A percentile compares a stretch with the other conserved stretches of the same genome.
phyloP scores from a whole-genome alignment of 768 basidiomycete species.

The Boletus tomentosulus region DNA sequence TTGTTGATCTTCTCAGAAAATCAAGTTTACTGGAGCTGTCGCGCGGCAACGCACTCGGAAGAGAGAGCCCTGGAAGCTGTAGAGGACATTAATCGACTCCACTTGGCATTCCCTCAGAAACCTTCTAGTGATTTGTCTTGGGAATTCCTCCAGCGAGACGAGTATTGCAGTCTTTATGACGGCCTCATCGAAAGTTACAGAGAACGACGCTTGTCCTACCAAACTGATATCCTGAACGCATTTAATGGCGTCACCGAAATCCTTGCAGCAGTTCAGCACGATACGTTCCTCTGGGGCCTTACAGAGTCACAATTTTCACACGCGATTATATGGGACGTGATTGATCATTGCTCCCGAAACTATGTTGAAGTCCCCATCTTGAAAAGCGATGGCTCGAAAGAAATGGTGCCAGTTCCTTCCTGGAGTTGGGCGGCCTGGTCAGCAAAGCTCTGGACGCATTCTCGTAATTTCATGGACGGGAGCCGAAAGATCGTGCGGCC shows the following conservation, averaged over 20 bases:
- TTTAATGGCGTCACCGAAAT: constrained; percentile 14
- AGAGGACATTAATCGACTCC: background rate
- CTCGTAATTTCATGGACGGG: background rate
- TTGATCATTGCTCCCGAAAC: constrained; percentile 7
- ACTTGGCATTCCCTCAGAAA: background rate
- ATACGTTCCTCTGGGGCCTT: constrained; percentile 14
- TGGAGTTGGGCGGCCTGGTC: constrained; percentile 19
- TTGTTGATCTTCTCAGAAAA: constrained; percentile 16
- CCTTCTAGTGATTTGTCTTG: background rate
- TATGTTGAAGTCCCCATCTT: background rate
- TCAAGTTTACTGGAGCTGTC: constrained; percentile 19
- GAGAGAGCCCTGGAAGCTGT: constrained; percentile 11
- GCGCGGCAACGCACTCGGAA: constrained; percentile 4
- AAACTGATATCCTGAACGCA: constrained; percentile 16
- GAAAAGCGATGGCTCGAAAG: background rate
- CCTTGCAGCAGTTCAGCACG: constrained; percentile 7
- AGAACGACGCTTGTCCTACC: constrained; percentile 6
- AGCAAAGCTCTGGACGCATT: background rate
- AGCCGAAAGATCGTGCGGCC: background rate
- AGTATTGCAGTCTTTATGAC: background rate
- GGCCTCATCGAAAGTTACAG: constrained; percentile 6
- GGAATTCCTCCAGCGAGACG: background rate
- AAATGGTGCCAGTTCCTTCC: constrained; percentile 11
- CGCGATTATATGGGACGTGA: constrained; percentile 11
- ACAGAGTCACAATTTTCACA: constrained; percentile 14